phyloP scores from a whole-genome alignment of 441 rosid genomes.

The Macaranga tanarius region DNA sequence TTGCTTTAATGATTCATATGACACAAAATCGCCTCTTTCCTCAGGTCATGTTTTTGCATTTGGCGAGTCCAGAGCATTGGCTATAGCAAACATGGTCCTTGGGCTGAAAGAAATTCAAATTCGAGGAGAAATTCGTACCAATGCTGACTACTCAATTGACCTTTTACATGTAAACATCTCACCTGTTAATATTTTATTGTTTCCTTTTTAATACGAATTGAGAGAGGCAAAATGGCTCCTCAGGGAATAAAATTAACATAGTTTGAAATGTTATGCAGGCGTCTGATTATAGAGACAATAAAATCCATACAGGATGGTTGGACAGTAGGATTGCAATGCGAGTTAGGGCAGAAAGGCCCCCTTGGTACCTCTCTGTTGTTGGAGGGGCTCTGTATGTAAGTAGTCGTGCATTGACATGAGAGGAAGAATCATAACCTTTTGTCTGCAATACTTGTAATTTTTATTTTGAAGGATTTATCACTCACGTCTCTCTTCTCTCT shows the following conservation, averaged over 20 bases:
- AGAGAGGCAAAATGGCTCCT: slow-evolving; percentile 3
- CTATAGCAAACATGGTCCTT: slow-evolving; percentile 99
- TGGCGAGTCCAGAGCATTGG: slow-evolving; percentile 98
- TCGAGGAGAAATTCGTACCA: slow-evolving; percentile 98
- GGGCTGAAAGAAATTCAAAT: slow-evolving; percentile 99
- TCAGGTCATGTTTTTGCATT: slow-evolving; percentile 98
- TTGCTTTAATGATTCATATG: slow-evolving; percentile 10
- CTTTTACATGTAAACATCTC: slow-evolving; percentile 81
- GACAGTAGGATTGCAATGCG: slow-evolving; percentile 99
- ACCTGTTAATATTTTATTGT: slow-evolving; percentile 19
- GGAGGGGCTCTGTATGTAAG: slow-evolving; percentile 99
- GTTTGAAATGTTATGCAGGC: slow-evolving; percentile 54
- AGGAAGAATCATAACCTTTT: background rate
- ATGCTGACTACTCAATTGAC: slow-evolving; percentile 97
- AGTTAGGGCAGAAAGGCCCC: slow-evolving; percentile 99
- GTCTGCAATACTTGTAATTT: background rate
- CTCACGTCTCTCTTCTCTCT: slow-evolving; percentile 25
- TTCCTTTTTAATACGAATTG: background rate
- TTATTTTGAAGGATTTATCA: background rate
- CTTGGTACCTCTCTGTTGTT: slow-evolving; percentile 99
- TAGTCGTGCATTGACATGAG: slow-evolving; percentile 10
- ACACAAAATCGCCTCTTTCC: slow-evolving; percentile 30
- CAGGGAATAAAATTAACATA: slow-evolving; percentile 24
- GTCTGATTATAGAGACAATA: slow-evolving; percentile 94
- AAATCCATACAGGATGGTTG: slow-evolving; percentile 99